Evolutionary conservation across 1,139 yeast species (phyloP).

Genomic region (Spathaspora sp.): DNA sequence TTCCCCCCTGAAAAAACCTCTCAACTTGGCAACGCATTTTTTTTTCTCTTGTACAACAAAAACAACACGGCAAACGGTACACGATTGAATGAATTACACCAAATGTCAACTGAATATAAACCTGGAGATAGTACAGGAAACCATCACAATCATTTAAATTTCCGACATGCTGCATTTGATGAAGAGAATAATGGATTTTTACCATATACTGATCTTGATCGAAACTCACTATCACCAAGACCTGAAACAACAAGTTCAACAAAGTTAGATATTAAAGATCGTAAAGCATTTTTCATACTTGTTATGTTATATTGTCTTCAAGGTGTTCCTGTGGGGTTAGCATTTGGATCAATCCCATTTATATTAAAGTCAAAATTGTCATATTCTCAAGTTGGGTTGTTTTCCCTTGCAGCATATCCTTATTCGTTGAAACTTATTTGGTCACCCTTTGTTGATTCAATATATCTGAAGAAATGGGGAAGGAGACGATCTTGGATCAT

Average conservation of each 20-base stretch:
- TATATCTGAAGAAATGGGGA: constrained; percentile 67
- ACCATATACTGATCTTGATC: constrained; percentile 20
- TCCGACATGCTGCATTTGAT: constrained; percentile 24
- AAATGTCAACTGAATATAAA: not conserved
- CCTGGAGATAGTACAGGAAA: not conserved
- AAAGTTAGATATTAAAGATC: constrained; percentile 42
- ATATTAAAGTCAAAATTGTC: constrained; percentile 75
- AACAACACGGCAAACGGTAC: not conserved
- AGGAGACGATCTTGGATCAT: constrained; percentile 92
- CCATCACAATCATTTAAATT: constrained; percentile 12
- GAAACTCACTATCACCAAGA: constrained; percentile 20
- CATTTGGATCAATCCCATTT: constrained; percentile 95
- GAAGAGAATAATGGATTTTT: constrained; percentile 37
- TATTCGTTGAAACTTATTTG: constrained; percentile 87
- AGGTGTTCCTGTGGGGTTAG: constrained; percentile 94
- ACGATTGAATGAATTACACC: not conserved
- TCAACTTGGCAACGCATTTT: too few relatives aligned
- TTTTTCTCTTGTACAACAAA: not conserved
- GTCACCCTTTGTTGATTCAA: constrained; percentile 95
- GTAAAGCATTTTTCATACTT: constrained; percentile 71
- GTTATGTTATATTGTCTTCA: constrained; percentile 77
- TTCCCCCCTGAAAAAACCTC: too few relatives aligned
- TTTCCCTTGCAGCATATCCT: constrained; percentile 91
- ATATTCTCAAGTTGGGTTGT: constrained; percentile 89
- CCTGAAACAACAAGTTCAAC: constrained; percentile 8